phyloP scores from a whole-genome alignment of 352 stramenopile genomes.

The Phytopythium cucurbitacearum region DNA sequence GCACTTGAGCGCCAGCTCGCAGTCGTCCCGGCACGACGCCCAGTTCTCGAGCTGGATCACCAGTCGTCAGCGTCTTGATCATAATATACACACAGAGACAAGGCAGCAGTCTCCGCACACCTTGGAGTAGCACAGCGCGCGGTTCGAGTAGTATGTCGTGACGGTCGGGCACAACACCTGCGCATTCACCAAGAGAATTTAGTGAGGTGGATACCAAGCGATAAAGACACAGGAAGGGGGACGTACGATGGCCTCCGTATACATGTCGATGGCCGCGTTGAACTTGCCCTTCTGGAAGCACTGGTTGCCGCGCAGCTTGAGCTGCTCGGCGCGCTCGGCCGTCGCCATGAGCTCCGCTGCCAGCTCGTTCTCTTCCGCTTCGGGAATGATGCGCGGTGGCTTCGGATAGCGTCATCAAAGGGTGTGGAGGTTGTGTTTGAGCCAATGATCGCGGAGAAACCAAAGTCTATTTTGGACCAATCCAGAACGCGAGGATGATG shows the following conservation, averaged over 20 bases:
- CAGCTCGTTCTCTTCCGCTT: not conserved
- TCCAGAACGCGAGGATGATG: too few species aligned
- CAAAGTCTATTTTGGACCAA: too few species aligned
- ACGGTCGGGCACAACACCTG: constrained; percentile 54
- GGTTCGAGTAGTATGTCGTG: constrained; percentile 79
- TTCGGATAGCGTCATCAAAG: too few species aligned
- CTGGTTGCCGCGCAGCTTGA: constrained; percentile 78
- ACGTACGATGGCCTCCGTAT: constrained; percentile 80
- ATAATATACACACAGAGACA: not conserved
- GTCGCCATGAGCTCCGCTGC: constrained; percentile 11
- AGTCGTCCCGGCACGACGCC: constrained; percentile 62
- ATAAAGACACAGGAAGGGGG: not conserved
- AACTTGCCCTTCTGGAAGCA: constrained; percentile 83
- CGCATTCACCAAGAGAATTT: not conserved
- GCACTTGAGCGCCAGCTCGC: constrained; percentile 37
- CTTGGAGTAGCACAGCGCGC: constrained; percentile 69
- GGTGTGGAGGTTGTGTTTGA: too few species aligned
- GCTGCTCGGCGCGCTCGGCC: constrained; percentile 53
- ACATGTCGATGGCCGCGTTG: constrained; percentile 78
- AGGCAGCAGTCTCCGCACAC: constrained; percentile 12
- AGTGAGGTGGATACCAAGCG: not conserved
- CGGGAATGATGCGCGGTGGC: not conserved
- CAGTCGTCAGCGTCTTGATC: constrained; percentile 1
- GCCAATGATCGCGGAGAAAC: too few species aligned
- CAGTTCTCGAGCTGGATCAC: constrained; percentile 47